Base-by-base conservation (phyloP, 805 yeast species). In the Ogataea zsoltii region DNA sequence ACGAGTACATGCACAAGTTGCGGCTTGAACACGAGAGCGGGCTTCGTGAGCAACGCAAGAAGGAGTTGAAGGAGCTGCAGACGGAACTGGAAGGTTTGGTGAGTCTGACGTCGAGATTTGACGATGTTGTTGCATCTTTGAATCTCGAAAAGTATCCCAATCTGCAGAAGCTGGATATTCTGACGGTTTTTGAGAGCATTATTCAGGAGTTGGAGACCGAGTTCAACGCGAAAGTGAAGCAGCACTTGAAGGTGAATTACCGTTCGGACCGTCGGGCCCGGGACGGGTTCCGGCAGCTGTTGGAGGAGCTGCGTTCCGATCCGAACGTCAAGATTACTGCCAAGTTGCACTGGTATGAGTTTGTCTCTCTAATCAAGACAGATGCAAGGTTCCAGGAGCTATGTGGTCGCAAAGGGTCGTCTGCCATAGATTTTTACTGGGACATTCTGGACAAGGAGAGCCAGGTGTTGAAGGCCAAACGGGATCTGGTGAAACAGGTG, bases 391-490 rank as follows among this genome's bases (percentile, higher is more conserved):
- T 85, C 57, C 56, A 77, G 13, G 79, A 74, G 17, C 51, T 89
- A 30, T 72, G 89, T 45, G 96, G 95, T 0, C 74, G 90, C 43
- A 71, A 77, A 36, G 96, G 96, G 0, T 88, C 96, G 0, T 75
- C 82, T 1, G 85, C 96, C 0, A 58, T 83, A 33, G 96, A 89
- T 51, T 64, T 87, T 33, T 89, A 85, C 61, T 77, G 88, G 78
- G 96, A 90, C 61, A 56, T 76, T 0, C 73, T 85, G 3, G 90
- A 85, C 53, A 83, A 79, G 45, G 81, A 79, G 54, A 72, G 75
- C 28, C 76, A 81, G 43, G 57, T 71, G 1, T 59, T 86, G 36
- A 76, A 74, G 48, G 79, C 82, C 17, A 79, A 81, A 57, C 77
- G 77, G 43, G 88, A 83, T 41, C 63, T 83, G 33, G 76, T 82